Percentiles rank a stretch among this genome's conserved stretches.
Conservation (phyloP, 352 stramenopile genomes). For the Pythium aquatile region DNA sequence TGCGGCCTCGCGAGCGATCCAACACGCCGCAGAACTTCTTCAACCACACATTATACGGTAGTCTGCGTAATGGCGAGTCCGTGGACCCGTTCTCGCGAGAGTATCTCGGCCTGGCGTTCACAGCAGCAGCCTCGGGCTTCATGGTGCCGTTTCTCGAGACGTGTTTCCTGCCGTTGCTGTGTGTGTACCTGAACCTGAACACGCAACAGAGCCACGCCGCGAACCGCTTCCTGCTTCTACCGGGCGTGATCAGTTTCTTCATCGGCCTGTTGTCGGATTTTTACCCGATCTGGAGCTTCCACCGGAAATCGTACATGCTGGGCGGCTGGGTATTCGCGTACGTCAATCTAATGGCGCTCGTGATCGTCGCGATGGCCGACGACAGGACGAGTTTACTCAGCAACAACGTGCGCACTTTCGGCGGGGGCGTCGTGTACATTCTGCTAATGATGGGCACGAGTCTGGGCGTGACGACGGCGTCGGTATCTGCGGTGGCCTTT, state of each 20-base stretch:
- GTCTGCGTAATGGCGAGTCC: constrained; percentile 48
- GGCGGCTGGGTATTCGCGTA: constrained; percentile 72
- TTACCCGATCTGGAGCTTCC: constrained; percentile 70
- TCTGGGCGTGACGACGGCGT: constrained; percentile 62
- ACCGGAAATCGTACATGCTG: constrained; percentile 80
- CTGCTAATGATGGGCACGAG: constrained; percentile 63
- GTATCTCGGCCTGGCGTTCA: constrained; percentile 63
- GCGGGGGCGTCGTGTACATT: constrained; percentile 68
- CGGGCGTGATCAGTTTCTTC: constrained; percentile 64
- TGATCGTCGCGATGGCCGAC: constrained; percentile 60
- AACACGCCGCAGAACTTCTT: constrained; percentile 63
- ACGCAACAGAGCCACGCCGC: constrained; percentile 47
- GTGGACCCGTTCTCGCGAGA: constrained; percentile 61
- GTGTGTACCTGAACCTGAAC: constrained; percentile 53
- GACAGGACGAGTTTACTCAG: constrained; percentile 36
- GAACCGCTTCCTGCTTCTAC: constrained; percentile 52
- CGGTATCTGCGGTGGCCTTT: constrained; percentile 58
- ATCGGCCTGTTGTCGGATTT: constrained; percentile 79
- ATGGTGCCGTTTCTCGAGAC: constrained; percentile 59
- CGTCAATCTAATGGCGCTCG: constrained; percentile 62
- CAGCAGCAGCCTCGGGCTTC: constrained; percentile 52
- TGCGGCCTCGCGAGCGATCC: constrained; percentile 40
- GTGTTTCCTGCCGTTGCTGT: constrained; percentile 65
- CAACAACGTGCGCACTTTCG: constrained; percentile 47
- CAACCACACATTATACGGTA: constrained; percentile 75